These are phyloP conservation scores for Lenzites betulinus DNA, from an alignment of 768 basidiomycete species.

Conservation along the genomic window DNA sequence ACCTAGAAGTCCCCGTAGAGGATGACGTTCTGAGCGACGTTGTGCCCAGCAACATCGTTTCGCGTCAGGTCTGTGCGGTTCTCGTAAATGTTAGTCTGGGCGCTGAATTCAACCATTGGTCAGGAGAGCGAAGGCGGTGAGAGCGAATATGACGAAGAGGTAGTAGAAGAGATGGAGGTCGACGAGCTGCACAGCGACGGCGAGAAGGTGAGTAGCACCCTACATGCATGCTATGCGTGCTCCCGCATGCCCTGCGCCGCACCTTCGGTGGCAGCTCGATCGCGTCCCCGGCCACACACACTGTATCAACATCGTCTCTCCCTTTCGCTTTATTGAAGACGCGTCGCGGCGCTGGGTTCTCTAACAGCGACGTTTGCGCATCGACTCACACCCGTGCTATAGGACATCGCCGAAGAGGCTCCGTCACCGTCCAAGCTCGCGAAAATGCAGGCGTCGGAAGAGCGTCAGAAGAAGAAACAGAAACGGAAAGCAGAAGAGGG, in stretches of 20 bases:
- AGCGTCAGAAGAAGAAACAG: constrained; percentile 47
- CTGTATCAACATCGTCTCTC: too few species aligned
- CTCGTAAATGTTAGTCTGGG: background rate
- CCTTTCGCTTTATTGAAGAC: background rate
- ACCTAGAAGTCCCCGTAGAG: constrained; percentile 37
- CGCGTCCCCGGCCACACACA: background rate
- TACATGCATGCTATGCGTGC: background rate
- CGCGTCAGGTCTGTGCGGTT: constrained; percentile 66
- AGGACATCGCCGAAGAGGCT: constrained; percentile 41
- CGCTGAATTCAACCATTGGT: too few species aligned
- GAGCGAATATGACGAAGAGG: constrained; percentile 66
- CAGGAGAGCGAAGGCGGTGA: constrained; percentile 71
- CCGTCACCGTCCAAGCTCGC: constrained; percentile 31
- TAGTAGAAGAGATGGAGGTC: constrained; percentile 37
- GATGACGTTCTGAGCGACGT: constrained; percentile 91
- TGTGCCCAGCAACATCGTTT: constrained; percentile 89
- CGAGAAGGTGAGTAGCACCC: constrained; percentile 52
- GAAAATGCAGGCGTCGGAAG: constrained; percentile 41
- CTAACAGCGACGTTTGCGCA: constrained; percentile 14
- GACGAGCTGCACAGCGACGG: constrained; percentile 43
- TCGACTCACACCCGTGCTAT: background rate
- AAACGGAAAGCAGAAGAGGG: constrained; percentile 71
- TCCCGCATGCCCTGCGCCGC: constrained; percentile 21
- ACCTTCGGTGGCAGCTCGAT: background rate
- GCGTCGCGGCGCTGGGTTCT: background rate